Base-by-base conservation (phyloP, 176 grass and related monocot genomes). In the Leersia perrieri region DNA sequence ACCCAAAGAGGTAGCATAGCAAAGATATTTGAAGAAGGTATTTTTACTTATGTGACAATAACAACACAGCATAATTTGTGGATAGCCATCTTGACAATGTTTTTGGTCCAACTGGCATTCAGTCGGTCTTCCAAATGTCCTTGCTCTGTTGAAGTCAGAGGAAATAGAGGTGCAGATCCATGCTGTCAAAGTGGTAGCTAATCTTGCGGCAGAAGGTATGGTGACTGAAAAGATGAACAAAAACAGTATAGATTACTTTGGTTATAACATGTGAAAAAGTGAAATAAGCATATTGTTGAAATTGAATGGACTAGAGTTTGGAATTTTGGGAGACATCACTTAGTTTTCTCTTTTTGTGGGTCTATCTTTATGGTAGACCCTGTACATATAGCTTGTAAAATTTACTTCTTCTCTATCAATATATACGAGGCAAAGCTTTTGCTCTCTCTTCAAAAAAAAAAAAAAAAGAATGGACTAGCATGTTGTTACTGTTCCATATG, bases 11-110 rank as follows among this genome's bases (percentile, higher is more conserved):
- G 85, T 72, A 92, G 81, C 47, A 91, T 94, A 68, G 89, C 95
- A 69, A 98, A 94, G 88, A 98, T 91, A 81, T 92, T 98, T 81
- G 92, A 98, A 87, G 92, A 88, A 98, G 95, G 92, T 92, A 89
- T 22, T 7, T 80, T 80, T 41, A 66, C 49, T 74, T 72, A 80
- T 77, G 34, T 28, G 72, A 87, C 22, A 75, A 39, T 57, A 57
- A 26, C 18, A 34, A 27, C 8, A 23, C 33, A 79, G 3, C 13
- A 69, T 77, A 8, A 45, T 33, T 25, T 58, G 22, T 23, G 33
- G 25, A 4, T 6, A 39, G 2, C 27, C 41, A 80, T 81, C 72
- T 76, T 85, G 23, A 85, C 38, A 63, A 41, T 44, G n/a, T 40
- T 85, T 89, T 65, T 81, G 33, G 11, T 69, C 35, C 42, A 76